phyloP scores from a whole-genome alignment of 176 grass and related monocot genomes.

The Triticum aestivum region DNA sequence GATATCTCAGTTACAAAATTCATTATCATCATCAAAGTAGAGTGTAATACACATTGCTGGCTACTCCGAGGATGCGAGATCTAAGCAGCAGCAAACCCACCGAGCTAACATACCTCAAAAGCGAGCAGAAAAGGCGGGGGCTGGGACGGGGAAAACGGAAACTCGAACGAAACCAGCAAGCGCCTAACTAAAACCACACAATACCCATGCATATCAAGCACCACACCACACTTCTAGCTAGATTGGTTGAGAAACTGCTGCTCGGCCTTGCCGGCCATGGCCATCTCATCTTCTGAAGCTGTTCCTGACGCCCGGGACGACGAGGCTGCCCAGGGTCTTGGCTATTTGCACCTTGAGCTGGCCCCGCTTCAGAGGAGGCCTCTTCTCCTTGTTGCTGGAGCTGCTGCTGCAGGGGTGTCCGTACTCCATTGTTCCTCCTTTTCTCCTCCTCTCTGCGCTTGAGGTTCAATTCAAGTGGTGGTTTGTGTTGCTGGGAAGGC shows the following conservation, averaged over 20 bases:
- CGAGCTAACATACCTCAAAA: neutral
- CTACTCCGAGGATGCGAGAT: neutral
- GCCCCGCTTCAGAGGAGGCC: neutral
- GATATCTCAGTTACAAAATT: neutral
- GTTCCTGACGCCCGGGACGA: conserved; percentile 23
- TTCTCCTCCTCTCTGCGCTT: neutral
- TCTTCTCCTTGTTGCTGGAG: neutral
- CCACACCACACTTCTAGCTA: neutral
- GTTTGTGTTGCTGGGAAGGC: conserved; percentile 5
- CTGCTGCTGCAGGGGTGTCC: conserved; percentile 12
- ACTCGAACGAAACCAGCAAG: neutral
- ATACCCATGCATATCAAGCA: neutral
- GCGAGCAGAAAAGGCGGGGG: neutral
- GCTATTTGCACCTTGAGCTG: conserved; percentile 1
- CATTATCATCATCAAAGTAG: neutral
- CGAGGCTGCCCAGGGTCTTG: conserved; percentile 1
- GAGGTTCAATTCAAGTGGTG: neutral
- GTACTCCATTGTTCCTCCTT: conserved; percentile 40
- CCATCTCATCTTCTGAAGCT: conserved; percentile 5
- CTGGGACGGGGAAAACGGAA: neutral
- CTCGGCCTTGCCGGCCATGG: neutral
- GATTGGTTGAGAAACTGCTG: neutral
- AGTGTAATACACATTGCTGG: too few relatives aligned
- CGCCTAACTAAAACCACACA: neutral
- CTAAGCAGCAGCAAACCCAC: neutral